Evolutionary conservation across 176 grass and related monocot genomes (phyloP).

Genomic region (Hordeum marinum): DNA sequence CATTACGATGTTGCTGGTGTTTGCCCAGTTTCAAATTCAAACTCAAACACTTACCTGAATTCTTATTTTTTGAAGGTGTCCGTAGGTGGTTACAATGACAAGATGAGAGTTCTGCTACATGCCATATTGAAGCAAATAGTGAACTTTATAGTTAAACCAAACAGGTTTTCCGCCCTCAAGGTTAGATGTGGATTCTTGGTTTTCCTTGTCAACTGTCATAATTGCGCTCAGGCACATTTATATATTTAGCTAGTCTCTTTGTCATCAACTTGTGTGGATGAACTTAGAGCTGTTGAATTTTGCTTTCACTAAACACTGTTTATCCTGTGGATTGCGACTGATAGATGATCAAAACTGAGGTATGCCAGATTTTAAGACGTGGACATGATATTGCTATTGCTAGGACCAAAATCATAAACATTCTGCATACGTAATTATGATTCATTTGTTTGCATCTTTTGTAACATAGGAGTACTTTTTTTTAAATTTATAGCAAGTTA

Average conservation of each 20-base stretch:
- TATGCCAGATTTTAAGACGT: background rate
- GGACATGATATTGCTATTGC: conserved; percentile 16
- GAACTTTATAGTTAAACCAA: conserved; percentile 85
- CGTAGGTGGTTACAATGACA: conserved; percentile 85
- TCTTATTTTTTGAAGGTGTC: conserved; percentile 49
- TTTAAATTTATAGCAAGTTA: background rate
- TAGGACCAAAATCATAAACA: background rate
- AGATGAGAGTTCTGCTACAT: conserved; percentile 80
- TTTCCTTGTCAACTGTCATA: conserved; percentile 27
- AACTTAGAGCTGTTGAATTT: background rate
- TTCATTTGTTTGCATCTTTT: conserved; percentile 1
- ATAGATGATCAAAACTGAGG: background rate
- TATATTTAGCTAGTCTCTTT: background rate
- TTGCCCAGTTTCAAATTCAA: background rate
- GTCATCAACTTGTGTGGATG: background rate
- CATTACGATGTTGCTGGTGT: conserved; percentile 3
- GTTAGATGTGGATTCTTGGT: conserved; percentile 30
- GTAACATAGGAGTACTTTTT: background rate
- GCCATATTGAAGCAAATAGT: conserved; percentile 70
- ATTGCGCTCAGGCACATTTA: background rate
- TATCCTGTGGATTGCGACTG: background rate
- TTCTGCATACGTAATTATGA: background rate
- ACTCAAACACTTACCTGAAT: background rate
- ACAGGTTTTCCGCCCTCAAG: conserved; percentile 87
- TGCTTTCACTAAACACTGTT: background rate